A percentile compares a stretch with the other conserved stretches of the same genome.
Evolutionary conservation across 2,329 filamentous ascomycete genomes (phyloP).

Genomic region (Fusarium xylarioides): DNA sequence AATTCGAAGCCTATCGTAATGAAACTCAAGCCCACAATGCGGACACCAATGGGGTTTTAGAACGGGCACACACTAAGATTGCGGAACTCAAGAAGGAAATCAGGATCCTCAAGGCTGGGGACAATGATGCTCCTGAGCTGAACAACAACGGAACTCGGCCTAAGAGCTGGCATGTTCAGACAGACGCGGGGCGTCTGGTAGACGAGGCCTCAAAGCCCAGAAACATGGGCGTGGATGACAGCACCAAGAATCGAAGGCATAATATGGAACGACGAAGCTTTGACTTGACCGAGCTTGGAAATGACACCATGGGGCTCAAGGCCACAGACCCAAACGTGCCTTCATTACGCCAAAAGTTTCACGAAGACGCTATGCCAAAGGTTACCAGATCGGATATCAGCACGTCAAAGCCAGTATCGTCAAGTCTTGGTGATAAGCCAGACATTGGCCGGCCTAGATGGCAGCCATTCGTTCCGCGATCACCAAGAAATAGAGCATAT

Average conservation of each 20-base stretch:
- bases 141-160: conserved; percentile 35
- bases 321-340: conserved; percentile 29
- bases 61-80: conserved; percentile 66
- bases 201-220: conserved; percentile 12
- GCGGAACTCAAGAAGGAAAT: conserved; percentile 64
- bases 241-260: background rate
- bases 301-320: conserved; percentile 31
- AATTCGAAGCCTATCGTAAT: conserved; percentile 64
- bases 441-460: conserved; percentile 50
- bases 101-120: conserved; percentile 52
- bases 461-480: conserved; percentile 54
- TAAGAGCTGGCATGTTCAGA: conserved; percentile 45
- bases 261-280: conserved; percentile 40
- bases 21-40: conserved; percentile 63
- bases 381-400: conserved; percentile 26
- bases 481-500: conserved; percentile 51
- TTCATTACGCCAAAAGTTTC: conserved; percentile 49
- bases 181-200: conserved; percentile 20
- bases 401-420: conserved; percentile 16
- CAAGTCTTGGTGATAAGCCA: conserved; percentile 36
- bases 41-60: conserved; percentile 64
- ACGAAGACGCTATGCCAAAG: conserved; percentile 40
- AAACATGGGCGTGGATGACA: background rate
- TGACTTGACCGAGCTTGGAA: conserved; percentile 38
- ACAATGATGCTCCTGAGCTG: conserved; percentile 13